Percentiles rank a stretch among this genome's conserved stretches.
These are phyloP conservation scores for Trametes coccinea DNA, from an alignment of 768 basidiomycete species.

Conservation along the genomic window DNA sequence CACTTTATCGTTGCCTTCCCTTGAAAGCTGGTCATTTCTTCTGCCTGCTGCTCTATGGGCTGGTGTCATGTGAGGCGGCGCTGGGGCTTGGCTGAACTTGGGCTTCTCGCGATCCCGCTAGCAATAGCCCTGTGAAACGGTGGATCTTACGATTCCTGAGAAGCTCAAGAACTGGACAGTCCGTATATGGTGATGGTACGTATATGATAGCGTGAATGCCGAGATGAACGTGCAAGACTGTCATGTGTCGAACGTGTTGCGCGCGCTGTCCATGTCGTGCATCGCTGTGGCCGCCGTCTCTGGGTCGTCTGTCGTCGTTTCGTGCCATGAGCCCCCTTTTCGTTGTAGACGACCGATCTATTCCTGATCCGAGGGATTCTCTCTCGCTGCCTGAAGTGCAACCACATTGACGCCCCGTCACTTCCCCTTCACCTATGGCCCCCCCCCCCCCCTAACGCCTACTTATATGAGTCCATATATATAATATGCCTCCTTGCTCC, in stretches of 20 bases:
- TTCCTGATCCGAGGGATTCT: neutral
- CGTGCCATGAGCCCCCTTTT: neutral
- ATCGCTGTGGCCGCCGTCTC: neutral
- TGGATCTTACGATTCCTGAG: conserved; percentile 2
- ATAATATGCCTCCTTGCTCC: neutral
- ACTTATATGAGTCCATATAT: neutral
- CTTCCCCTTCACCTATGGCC: neutral
- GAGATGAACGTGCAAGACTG: neutral
- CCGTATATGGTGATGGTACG: conserved; percentile 1
- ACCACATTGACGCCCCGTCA: conserved; percentile 1
- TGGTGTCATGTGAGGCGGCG: too few species aligned
- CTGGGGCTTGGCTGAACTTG: too few species aligned
- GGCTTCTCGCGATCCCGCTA: too few species aligned
- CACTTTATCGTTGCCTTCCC: too few species aligned
- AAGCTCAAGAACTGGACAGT: conserved; percentile 7
- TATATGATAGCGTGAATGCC: neutral
- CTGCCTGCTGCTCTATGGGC: too few species aligned
- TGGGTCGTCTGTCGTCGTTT: neutral
- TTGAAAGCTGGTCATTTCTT: too few species aligned
- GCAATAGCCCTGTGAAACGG: neutral
- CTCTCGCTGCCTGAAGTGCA: neutral
- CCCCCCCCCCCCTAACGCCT: neutral
- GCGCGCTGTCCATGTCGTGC: too few species aligned
- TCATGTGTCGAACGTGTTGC: conserved; percentile 14
- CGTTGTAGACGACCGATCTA: neutral